Base-by-base conservation (phyloP, 805 yeast genomes). In the Metschnikowia shivogae region DNA sequence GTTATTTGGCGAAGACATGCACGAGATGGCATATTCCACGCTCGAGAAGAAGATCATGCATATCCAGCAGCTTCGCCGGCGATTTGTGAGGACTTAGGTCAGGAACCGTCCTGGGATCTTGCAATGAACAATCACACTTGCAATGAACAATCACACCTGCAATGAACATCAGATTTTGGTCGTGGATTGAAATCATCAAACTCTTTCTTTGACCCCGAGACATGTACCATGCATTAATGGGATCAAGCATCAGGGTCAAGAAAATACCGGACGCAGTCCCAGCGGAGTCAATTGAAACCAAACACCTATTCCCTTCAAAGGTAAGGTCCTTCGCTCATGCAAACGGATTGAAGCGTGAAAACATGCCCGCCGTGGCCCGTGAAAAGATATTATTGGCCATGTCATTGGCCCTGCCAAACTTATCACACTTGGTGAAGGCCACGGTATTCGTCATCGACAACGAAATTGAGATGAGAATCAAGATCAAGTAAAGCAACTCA, bases 341-440 rank as follows among this genome's bases (percentile, higher is more conserved):
- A 42, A 70, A 66, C 6, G 76, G 76, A 47, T 76, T 79, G 26
- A 82, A 55, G 50, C 81, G 75, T 14, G 69, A 60, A 26, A 81
- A 60, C 12, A 77, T 36, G 8, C 66, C 63, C 30, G 76, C 72
- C 0, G 82, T 66, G 22, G 83, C 75, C 33, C 72, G 68, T 4
- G 83, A 77, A 53, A 84, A 70, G 8, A 85, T 59, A 53, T 73
- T 76, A 22, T 72, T 67, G 5, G 90, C 88, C 42, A 85, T 60
- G 43, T 70, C 74, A 60, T 84, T 84, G 24, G 95, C 96, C 60
- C 81, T 85, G 40, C 95, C 88, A 66, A 90, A 92, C 67, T 86
- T 88, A 62, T 90, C 97, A 65, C 97, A 89, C 56, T 87, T 78
- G 22, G 95, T 86, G 65, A 87, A 92, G 0, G 97, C 97, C 69